A percentile compares a stretch with the other conserved stretches of the same genome.
These are phyloP conservation scores for Schizopora paradoxa DNA, from an alignment of 1,284 basidiomycete species.

Conservation along the genomic window DNA sequence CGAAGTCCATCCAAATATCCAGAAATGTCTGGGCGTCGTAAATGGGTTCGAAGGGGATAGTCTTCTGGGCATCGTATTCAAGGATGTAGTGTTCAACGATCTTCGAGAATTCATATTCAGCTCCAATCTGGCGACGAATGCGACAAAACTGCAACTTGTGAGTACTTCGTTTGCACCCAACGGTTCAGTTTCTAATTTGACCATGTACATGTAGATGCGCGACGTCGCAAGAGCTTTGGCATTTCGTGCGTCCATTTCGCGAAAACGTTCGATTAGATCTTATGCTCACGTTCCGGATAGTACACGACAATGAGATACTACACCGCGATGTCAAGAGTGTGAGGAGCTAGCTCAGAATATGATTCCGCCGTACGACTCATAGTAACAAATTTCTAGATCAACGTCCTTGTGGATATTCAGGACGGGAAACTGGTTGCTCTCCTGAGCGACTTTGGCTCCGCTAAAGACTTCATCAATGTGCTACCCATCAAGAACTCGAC, in stretches of 20 bases:
- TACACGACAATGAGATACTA: background rate
- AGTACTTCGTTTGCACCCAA: background rate
- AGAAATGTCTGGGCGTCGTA: background rate
- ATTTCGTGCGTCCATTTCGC: background rate
- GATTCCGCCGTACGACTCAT: background rate
- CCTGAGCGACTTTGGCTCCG: conserved; percentile 3
- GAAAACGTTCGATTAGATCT: background rate
- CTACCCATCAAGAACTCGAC: conserved; percentile 3
- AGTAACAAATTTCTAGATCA: background rate
- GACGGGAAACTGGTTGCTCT: background rate
- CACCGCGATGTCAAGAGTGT: conserved; percentile 9
- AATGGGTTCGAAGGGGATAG: background rate
- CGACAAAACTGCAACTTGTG: background rate
- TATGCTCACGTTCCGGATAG: background rate
- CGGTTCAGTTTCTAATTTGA: background rate
- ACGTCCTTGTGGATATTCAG: background rate
- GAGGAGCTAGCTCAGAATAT: background rate
- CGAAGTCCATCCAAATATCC: background rate
- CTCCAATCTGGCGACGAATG: background rate
- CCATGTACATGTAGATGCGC: background rate
- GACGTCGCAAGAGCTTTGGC: background rate
- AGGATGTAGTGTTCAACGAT: background rate
- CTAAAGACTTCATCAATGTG: background rate
- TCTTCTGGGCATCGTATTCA: background rate
- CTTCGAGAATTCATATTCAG: background rate